Evolutionary conservation across 768 basidiomycete genomes (phyloP), one percentile per base, ranked within the genome.

Genomic region (Leccinum obscurum): DNA sequence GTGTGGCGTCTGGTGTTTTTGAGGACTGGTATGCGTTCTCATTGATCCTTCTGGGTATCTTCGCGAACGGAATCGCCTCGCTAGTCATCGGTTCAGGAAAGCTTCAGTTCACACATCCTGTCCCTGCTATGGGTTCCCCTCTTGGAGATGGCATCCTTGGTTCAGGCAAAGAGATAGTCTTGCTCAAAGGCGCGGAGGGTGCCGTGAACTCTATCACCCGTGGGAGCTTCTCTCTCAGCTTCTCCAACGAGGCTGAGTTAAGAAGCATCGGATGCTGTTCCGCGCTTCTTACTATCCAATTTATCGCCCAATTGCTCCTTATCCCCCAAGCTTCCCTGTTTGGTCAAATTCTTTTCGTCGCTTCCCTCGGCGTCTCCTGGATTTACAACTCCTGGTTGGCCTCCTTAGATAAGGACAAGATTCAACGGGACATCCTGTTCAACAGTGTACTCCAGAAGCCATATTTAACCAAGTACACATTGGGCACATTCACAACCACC

Each of bases 21-120:
- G 7, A 46, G 1, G 77, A 77, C 32, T 77, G 76, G 76, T 74
- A 60, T 48, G 65, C 63, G 26, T 77, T 75, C 54, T 56, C 70
- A 11, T 57, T 75, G 70, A 77, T 77, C 57, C 65, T 77, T 13
- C 59, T 76, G 44, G 76, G 76, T 4, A 70, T 72, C 37, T 0
- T 77, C 48, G 59, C 70, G 20, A 73, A 61, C 24, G 75, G 76
- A 6, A 54, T 75, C 17, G 63, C 75, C 46, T 76, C 73, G 41
- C 59, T 70, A 22, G 66, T 71, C n/a, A 72, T 76, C 20, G 75
- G 76, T 20, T 75, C 72, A 4, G 75, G 74, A 32, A 58, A 60
- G 6, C 64, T 24, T 3, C 24, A 24, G 24, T 24, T 24, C 24
- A 24, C 24, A 3, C 74, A 72, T 46, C 72, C 73, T 0, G 57